Conservation (phyloP, 371 early-diverging fungal genomes). For the Rhizopus arrhizus region DNA sequence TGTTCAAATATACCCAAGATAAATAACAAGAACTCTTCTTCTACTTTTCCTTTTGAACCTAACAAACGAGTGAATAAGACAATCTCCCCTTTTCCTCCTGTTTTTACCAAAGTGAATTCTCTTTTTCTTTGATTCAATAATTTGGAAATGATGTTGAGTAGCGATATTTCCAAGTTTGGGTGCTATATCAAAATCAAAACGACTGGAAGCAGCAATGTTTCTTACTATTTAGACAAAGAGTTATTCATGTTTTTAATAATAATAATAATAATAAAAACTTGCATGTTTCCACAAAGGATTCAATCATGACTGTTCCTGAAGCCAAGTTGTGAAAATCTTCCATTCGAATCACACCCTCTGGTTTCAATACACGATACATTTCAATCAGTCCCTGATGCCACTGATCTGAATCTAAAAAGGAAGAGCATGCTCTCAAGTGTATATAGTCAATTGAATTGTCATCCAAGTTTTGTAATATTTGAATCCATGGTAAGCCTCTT, state of each 20-base stretch:
- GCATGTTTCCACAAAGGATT: conserved; percentile 46
- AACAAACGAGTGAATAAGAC: background rate
- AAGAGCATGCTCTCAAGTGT: conserved; percentile 31
- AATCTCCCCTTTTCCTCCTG: background rate
- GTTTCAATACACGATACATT: conserved; percentile 35
- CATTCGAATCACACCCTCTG: conserved; percentile 42
- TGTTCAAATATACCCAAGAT: conserved; percentile 28
- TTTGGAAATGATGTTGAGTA: conserved; percentile 25
- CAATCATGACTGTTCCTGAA: conserved; percentile 39
- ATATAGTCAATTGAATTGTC: conserved; percentile 35
- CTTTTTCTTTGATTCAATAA: conserved; percentile 30
- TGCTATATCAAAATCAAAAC: conserved; percentile 32
- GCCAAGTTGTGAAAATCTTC: conserved; percentile 39
- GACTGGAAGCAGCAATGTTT: conserved; percentile 15
- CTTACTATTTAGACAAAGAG: conserved; percentile 22
- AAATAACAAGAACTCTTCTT: conserved; percentile 29
- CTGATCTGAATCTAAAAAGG: conserved; percentile 7
- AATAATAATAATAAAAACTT: conserved; percentile 8
- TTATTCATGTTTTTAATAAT: conserved; percentile 1
- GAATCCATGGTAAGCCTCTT: background rate
- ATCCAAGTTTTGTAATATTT: conserved; percentile 1
- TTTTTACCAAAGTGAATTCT: conserved; percentile 36
- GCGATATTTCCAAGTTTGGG: conserved; percentile 25
- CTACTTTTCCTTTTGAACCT: conserved; percentile 36
- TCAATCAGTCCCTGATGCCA: conserved; percentile 28